Conservation (phyloP, 2,329 filamentous ascomycete species). For the Apiospora saccharicola region DNA sequence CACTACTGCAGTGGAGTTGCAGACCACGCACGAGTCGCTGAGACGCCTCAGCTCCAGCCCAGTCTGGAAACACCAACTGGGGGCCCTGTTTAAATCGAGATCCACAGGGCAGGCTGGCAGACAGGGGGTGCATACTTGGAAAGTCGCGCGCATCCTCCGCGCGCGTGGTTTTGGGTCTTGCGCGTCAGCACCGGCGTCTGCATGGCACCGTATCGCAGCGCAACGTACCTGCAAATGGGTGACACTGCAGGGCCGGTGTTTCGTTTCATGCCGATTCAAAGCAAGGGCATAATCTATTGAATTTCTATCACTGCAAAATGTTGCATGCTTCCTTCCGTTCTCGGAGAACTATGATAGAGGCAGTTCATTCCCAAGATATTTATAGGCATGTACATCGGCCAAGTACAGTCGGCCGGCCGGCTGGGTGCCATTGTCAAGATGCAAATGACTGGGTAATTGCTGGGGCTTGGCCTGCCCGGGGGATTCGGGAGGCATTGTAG, state of each 20-base stretch:
- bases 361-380: background rate
- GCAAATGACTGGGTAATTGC: conserved; percentile 16
- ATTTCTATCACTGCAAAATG: background rate
- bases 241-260: background rate
- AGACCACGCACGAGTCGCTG: background rate
- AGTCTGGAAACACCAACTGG: conserved; percentile 19
- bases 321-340: background rate
- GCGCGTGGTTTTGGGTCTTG: background rate
- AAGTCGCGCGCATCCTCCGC: conserved; percentile 8
- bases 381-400: background rate
- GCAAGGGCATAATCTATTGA: background rate
- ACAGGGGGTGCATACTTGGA: conserved; percentile 14
- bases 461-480: conserved; percentile 21
- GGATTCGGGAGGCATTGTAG: conserved; percentile 21
- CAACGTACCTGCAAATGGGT: background rate
- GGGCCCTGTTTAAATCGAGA: conserved; percentile 13
- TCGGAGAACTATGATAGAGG: background rate
- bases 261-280: background rate
- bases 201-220: background rate
- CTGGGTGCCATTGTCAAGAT: conserved; percentile 5
- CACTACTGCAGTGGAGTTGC: background rate
- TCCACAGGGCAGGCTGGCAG: conserved; percentile 1
- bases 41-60: conserved; percentile 10
- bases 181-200: background rate
- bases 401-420: background rate